Percentiles rank a stretch among this genome's conserved stretches.
These are phyloP conservation scores for Coffea canephora DNA, from an alignment of 257 asterid genomes.

Conservation along the genomic window DNA sequence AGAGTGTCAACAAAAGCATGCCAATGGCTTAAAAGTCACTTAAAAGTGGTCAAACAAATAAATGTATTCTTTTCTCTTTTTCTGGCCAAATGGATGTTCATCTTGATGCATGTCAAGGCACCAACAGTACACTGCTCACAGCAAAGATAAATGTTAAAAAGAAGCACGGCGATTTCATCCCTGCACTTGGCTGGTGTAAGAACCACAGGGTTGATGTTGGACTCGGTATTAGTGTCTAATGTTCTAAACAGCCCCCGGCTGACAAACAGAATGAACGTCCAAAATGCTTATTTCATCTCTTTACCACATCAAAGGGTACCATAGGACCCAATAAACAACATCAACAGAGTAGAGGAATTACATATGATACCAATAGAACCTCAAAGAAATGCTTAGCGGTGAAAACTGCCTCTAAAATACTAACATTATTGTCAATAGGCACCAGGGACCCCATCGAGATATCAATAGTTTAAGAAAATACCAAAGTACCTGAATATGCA, in stretches of 20 bases:
- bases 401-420: slow-evolving; percentile 1
- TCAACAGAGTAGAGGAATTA: background rate
- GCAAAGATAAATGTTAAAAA: background rate
- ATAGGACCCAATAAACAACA: background rate
- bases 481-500: slow-evolving; percentile 76
- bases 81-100: background rate
- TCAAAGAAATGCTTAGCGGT: background rate
- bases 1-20: background rate
- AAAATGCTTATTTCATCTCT: background rate
- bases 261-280: background rate
- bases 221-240: background rate
- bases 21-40: background rate
- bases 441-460: background rate
- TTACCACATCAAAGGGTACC: no score
- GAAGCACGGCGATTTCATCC: background rate
- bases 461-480: background rate
- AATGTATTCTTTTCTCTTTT: background rate
- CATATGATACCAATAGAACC: slow-evolving; percentile 4
- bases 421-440: background rate
- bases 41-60: background rate
- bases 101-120: background rate
- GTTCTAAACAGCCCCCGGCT: background rate
- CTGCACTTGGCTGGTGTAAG: background rate
- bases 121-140: background rate
- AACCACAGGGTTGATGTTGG: background rate